A percentile compares a stretch with the other conserved stretches of the same genome.
These are phyloP conservation scores for Clarkia xantiana DNA, from an alignment of 345 rosid genomes.

Conservation along the genomic window DNA sequence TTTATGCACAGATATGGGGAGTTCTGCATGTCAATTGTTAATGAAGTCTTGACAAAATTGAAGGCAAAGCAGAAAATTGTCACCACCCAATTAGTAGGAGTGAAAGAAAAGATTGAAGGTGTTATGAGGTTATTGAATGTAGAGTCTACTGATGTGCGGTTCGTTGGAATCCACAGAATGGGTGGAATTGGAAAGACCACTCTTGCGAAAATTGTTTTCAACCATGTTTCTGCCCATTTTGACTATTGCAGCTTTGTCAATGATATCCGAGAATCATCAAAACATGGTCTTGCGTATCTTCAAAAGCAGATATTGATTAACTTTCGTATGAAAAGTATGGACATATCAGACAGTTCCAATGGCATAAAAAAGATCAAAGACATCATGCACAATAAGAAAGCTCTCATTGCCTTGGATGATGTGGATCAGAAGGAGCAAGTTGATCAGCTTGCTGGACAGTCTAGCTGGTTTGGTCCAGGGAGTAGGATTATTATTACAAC, in stretches of 20 bases:
- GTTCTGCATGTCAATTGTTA: neutral
- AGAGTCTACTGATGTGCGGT: neutral
- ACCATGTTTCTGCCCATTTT: neutral
- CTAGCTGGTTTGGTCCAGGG: neutral
- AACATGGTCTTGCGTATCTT: neutral
- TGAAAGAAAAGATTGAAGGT: neutral
- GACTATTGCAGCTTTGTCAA: neutral
- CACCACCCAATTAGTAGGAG: conserved; percentile 2
- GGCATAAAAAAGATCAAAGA: neutral
- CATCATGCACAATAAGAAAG: neutral
- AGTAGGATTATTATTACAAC: too few species aligned
- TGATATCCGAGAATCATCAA: neutral
- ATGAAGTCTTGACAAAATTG: neutral
- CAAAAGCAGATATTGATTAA: too few species aligned
- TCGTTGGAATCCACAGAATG: neutral
- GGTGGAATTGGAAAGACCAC: too few species aligned
- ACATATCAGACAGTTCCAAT: neutral
- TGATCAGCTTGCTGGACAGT: neutral
- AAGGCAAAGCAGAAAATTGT: neutral
- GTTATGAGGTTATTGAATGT: neutral
- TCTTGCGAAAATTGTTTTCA: conserved; percentile 1
- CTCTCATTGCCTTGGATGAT: conserved; percentile 2
- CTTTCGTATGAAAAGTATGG: too few species aligned
- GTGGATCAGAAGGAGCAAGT: neutral
- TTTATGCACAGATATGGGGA: neutral